Evolutionary conservation across 2,329 filamentous ascomycete species (phyloP).

Genomic region (Xenosphaeropsis pyriputrescens): DNA sequence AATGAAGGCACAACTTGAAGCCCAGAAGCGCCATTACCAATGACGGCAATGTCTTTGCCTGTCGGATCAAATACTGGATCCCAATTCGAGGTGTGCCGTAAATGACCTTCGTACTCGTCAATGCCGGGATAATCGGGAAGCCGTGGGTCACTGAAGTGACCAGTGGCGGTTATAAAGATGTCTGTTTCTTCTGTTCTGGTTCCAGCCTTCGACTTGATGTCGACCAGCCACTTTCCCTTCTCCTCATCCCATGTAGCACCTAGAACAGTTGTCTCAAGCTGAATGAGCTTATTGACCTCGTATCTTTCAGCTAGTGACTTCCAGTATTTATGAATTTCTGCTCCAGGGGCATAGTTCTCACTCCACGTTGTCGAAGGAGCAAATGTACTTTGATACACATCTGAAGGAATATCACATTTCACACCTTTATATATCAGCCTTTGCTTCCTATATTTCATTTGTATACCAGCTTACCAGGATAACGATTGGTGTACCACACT

Average conservation of each 20-base stretch:
- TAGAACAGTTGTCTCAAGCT: conserved; percentile 22
- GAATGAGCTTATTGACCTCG: conserved; percentile 40
- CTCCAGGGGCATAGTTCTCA: conserved; percentile 48
- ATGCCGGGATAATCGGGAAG: conserved; percentile 14
- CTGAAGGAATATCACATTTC: conserved; percentile 53
- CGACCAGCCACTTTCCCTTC: conserved; percentile 14
- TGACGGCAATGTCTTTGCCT: conserved; percentile 35
- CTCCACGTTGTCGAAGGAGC: conserved; percentile 51
- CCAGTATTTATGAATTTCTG: conserved; percentile 54
- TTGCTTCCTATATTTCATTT: too few species aligned
- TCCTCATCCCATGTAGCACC: conserved; percentile 16
- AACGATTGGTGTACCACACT: conserved; percentile 31
- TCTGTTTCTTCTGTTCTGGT: conserved; percentile 22
- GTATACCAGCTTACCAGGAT: too few species aligned
- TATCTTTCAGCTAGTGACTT: conserved; percentile 44
- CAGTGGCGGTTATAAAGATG: conserved; percentile 31
- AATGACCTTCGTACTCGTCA: conserved; percentile 32
- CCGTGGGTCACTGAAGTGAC: conserved; percentile 3
- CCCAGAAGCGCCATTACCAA: conserved; percentile 46
- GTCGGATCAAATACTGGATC: conserved; percentile 32
- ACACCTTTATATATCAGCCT: conserved; percentile 40
- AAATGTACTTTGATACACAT: conserved; percentile 56
- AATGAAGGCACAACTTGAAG: conserved; percentile 40
- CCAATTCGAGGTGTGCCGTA: conserved; percentile 46
- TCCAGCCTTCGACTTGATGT: conserved; percentile 15